These are phyloP conservation scores for Alternaria sp. DNA, from an alignment of 2,329 filamentous ascomycete genomes.

Conservation along the genomic window DNA sequence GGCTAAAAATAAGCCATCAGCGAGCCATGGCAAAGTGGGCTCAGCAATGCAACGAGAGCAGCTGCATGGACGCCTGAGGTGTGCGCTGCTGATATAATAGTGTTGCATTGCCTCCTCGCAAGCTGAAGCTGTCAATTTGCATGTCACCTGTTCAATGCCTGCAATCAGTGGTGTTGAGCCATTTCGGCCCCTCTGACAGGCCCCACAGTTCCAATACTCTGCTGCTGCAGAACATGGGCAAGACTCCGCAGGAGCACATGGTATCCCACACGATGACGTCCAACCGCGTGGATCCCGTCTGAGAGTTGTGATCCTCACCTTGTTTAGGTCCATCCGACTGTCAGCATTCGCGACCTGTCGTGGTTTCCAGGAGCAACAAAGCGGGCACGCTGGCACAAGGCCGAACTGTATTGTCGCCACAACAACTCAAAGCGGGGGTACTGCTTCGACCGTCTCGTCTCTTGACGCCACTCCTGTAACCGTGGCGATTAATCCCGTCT, in stretches of 20 bases:
- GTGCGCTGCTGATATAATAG: slow-evolving; percentile 3
- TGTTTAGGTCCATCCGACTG: neutral
- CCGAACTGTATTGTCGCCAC: neutral
- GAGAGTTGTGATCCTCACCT: neutral
- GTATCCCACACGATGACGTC: slow-evolving; percentile 20
- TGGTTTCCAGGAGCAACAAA: slow-evolving; percentile 12
- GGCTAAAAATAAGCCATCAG: slow-evolving; percentile 4
- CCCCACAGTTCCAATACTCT: slow-evolving; percentile 17
- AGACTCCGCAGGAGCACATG: slow-evolving; percentile 7
- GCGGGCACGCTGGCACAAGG: neutral
- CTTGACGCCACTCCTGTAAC: neutral
- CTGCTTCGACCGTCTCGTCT: neutral
- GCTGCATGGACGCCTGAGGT: neutral
- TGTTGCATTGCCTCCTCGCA: slow-evolving; percentile 10
- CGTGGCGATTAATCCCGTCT: neutral
- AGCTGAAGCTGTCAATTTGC: neutral
- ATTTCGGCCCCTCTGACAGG: slow-evolving; percentile 10
- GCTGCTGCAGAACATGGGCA: slow-evolving; percentile 8
- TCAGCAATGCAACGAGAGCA: slow-evolving; percentile 2
- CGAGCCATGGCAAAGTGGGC: slow-evolving; percentile 5
- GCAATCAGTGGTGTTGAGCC: slow-evolving; percentile 10
- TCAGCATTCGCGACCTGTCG: neutral
- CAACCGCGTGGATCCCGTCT: slow-evolving; percentile 8
- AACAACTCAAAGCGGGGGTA: neutral
- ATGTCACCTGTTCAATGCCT: slow-evolving; percentile 6